phyloP scores from a whole-genome alignment of 1,284 basidiomycete genomes.

The Cryptococcus wingfieldii region DNA sequence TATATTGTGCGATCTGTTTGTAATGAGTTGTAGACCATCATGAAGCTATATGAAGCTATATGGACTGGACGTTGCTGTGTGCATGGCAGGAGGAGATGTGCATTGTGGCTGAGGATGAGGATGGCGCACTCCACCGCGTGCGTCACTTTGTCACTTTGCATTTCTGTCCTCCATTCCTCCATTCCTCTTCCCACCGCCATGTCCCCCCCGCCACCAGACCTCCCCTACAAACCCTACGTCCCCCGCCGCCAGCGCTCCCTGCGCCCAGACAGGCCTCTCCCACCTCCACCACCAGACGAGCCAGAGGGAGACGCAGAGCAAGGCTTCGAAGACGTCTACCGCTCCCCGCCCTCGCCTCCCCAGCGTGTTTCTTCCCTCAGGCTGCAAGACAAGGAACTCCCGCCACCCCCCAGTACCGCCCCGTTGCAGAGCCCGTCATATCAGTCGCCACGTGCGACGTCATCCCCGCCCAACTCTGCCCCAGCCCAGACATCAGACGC shows the following conservation, averaged over 20 bases:
- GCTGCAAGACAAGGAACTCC: conserved; percentile 4
- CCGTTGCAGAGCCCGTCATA: not conserved
- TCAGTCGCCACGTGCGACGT: not conserved
- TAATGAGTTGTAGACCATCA: not conserved
- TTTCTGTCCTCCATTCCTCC: no score
- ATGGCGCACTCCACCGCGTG: not conserved
- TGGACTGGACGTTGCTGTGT: no score
- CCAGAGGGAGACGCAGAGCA: conserved; percentile 21
- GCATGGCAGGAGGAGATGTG: no score
- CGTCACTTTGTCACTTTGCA: no score
- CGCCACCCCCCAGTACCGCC: conserved; percentile 3
- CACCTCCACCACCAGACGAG: conserved; percentile 25
- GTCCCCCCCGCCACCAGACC: conserved; percentile 15
- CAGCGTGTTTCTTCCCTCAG: conserved; percentile 12
- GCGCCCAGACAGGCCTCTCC: conserved; percentile 29
- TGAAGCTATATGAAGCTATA: not conserved
- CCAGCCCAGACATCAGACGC: conserved; percentile 19
- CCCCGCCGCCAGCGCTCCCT: conserved; percentile 20
- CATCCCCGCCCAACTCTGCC: conserved; percentile 6
- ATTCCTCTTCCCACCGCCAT: conserved; percentile 6
- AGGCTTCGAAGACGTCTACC: conserved; percentile 28
- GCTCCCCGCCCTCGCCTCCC: conserved; percentile 38
- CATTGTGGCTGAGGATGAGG: no score
- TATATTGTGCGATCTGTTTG: not conserved
- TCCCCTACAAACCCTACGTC: conserved; percentile 27